Conservation (phyloP, 2,329 filamentous ascomycete genomes). For the Graphilbum ipis-grandicollis region DNA sequence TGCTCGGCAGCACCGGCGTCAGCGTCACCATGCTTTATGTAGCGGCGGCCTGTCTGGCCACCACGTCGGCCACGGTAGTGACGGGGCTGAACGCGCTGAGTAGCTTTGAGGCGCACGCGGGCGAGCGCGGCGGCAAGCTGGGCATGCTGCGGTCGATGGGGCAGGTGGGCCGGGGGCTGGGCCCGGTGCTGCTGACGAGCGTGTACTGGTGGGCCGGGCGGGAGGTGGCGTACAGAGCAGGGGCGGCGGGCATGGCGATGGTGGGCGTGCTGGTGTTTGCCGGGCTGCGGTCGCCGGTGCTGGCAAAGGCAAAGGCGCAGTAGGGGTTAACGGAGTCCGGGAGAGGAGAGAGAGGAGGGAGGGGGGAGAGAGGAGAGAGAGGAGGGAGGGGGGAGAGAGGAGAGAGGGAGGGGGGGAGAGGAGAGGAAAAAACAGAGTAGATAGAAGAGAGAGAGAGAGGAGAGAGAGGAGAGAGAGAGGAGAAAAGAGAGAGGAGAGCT, state of each 20-base stretch:
- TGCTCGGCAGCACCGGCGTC: constrained; percentile 53
- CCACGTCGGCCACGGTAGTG: constrained; percentile 88
- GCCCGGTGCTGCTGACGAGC: constrained; percentile 80
- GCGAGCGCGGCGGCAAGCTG: constrained; percentile 71
- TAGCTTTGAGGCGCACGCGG: constrained; percentile 69
- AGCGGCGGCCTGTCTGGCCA: constrained; percentile 67
- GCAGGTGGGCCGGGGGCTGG: constrained; percentile 73
- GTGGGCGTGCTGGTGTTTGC: constrained; percentile 58
- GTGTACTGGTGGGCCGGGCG: constrained; percentile 97
- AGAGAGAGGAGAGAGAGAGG: neutral
- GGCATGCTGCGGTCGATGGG: constrained; percentile 69
- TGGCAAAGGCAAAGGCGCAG: constrained; percentile 4
- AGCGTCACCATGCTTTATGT: constrained; percentile 57
- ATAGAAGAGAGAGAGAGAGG: constrained; percentile 1
- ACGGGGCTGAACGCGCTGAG: constrained; percentile 83
- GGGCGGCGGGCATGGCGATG: constrained; percentile 60
- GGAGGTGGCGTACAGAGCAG: constrained; percentile 67
- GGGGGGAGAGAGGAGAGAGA: neutral
- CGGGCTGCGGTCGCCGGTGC: constrained; percentile 49
- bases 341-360: too few species aligned
- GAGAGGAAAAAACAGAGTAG: neutral
- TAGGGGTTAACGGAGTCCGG: too few species aligned
- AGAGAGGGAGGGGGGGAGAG: neutral
- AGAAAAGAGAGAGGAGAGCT: neutral
- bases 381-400: neutral